These are phyloP conservation scores for Teratosphaeria gauchensis DNA, from an alignment of 2,329 filamentous ascomycete genomes.

Conservation along the genomic window DNA sequence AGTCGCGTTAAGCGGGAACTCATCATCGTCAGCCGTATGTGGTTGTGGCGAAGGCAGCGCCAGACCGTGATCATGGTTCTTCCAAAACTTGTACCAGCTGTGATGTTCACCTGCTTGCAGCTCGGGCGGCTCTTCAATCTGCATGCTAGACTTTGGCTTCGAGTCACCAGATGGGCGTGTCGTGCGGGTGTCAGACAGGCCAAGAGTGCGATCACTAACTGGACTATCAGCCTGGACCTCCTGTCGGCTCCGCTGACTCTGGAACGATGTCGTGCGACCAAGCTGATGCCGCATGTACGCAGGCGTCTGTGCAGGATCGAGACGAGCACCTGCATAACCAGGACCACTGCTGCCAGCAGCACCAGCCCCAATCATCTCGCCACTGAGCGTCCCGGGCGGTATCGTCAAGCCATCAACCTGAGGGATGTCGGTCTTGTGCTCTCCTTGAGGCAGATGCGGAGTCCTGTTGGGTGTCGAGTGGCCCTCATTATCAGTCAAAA, in stretches of 20 bases:
- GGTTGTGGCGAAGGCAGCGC: conserved; percentile 38
- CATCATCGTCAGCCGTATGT: conserved; percentile 23
- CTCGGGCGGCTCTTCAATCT: conserved; percentile 23
- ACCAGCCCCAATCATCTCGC: neutral
- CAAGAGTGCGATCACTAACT: conserved; percentile 5
- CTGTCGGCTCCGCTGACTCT: neutral
- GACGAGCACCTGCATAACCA: neutral
- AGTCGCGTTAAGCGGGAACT: conserved; percentile 15
- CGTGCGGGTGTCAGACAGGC: conserved; percentile 3
- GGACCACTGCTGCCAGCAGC: neutral
- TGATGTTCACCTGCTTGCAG: conserved; percentile 5
- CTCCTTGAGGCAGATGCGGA: too few relatives aligned
- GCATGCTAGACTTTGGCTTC: conserved; percentile 13
- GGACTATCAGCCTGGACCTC: conserved; percentile 1
- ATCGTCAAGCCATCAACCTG: neutral
- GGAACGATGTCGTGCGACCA: neutral
- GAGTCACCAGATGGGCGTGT: conserved; percentile 16
- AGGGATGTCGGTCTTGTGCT: neutral
- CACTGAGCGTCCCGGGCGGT: neutral
- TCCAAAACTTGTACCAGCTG: conserved; percentile 24
- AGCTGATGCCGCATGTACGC: neutral
- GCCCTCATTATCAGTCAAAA: neutral
- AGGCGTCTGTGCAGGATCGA: neutral
- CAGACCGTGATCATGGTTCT: conserved; percentile 21
- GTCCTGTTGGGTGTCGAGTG: neutral